Base-by-base conservation (phyloP, 2,329 filamentous ascomycete genomes). In the Aspergillus sclerotialis region DNA sequence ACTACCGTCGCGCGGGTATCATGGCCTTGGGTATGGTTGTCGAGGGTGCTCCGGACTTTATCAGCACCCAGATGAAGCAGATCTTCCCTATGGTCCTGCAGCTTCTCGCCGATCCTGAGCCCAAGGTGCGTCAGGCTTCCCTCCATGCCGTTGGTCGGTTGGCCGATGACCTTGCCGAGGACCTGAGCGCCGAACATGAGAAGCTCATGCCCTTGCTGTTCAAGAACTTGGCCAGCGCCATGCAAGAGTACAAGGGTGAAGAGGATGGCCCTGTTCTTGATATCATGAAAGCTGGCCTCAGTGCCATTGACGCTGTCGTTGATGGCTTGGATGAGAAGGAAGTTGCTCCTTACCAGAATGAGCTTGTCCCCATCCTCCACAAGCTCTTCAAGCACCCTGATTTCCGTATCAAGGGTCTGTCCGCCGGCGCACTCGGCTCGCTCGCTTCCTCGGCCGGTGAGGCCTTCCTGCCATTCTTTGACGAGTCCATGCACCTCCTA, bases 1-100 rank as follows among this genome's bases (percentile, higher is more conserved):
- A 86, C 50, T 83, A 84, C 67, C 82, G 90, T 40, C 84, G 90
- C 64, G 89, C 90, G 35, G 89, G 85, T 64, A 92, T 96, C 56
- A 74, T 96, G 43, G 83, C 90, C 31, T 76, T 98, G 4, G 90
- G 90, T 39, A 93, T 90, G 70, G 90, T 86, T 50, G 90, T 94
- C 34, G 92, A 96, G 70, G 92, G 92, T 50, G 90, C 92, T 18
- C 92, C 92, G 11, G 92, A 98, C 62, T 98, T 96, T 65, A 88
- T 96, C 55, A 87, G 86, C 44, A 94, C 89, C 13, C 92, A 98
- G 65, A 77, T 96, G 43, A 75, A 82, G 53, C 76, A 82, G 46
- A 83, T 96, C 46, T 78, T 96, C 60, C 92, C 92, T 31, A 73
- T 85, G 49, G 80, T 96, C 39, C 73, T 95, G 38, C 80, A 78